Evolutionary conservation across 441 rosid species (phyloP).

Genomic region (Flueggea neowawraea): DNA sequence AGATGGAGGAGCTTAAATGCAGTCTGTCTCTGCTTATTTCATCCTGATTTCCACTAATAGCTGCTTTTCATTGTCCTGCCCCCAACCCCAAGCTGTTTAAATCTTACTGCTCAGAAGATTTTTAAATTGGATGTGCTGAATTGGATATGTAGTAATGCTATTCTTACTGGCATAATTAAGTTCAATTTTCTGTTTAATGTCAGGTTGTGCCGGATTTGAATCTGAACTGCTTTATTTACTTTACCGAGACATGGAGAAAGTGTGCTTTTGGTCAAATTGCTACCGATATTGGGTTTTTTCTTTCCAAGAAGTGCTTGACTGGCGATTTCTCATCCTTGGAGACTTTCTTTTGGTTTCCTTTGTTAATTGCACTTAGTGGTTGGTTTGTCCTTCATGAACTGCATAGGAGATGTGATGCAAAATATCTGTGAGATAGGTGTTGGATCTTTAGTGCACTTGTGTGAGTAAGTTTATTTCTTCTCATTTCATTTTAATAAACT

Average conservation of each 20-base stretch:
- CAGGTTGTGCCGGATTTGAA: slow-evolving; percentile 57
- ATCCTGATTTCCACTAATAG: no score
- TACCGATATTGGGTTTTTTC: slow-evolving; percentile 60
- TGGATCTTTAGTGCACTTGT: slow-evolving; percentile 43
- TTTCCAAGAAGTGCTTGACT: slow-evolving; percentile 85
- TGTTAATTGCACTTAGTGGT: slow-evolving; percentile 88
- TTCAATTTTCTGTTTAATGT: slow-evolving; percentile 11
- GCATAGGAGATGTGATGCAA: slow-evolving; percentile 63
- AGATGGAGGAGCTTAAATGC: no score
- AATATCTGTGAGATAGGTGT: slow-evolving; percentile 57
- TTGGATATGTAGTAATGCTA: no score
- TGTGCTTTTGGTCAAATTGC: slow-evolving; percentile 59
- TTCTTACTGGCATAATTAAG: not conserved
- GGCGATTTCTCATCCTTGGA: slow-evolving; percentile 77
- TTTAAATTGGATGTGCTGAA: no score
- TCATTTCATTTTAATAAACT: not conserved
- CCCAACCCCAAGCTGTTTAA: no score
- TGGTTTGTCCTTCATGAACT: slow-evolving; percentile 38
- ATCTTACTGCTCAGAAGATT: no score
- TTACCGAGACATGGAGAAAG: slow-evolving; percentile 71
- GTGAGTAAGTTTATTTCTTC: slow-evolving; percentile 28
- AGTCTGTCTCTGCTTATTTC: no score
- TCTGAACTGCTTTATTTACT: slow-evolving; percentile 32
- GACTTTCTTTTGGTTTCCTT: slow-evolving; percentile 80
- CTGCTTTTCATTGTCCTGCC: no score